Evolutionary conservation across 441 rosid genomes (phyloP).

Genomic region (Iberis amara): DNA sequence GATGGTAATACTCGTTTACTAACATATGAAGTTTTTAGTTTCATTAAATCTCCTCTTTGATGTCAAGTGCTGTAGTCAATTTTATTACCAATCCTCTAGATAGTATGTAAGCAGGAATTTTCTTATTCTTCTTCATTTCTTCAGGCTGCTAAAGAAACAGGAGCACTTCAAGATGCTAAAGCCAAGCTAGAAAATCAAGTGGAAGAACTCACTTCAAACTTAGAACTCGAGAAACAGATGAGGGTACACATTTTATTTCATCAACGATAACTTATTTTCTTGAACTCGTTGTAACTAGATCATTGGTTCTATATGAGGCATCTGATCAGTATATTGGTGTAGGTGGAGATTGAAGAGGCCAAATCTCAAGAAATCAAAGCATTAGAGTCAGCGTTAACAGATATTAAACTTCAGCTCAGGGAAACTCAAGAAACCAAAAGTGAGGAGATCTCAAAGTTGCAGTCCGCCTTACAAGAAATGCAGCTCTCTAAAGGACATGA

Average conservation of each 20-base stretch:
- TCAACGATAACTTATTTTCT: not conserved
- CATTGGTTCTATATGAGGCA: constrained; percentile 24
- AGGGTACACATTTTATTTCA: constrained; percentile 43
- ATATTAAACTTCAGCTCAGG: constrained; percentile 24
- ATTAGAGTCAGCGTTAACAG: constrained; percentile 45
- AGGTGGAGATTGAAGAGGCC: constrained; percentile 48
- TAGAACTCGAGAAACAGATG: constrained; percentile 72
- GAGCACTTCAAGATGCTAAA: constrained; percentile 95
- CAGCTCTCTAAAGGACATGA: constrained; percentile 41
- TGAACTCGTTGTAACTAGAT: not conserved
- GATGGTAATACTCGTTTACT: constrained; percentile 43
- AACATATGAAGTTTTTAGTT: constrained; percentile 5
- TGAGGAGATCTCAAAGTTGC: constrained; percentile 63
- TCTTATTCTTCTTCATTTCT: constrained; percentile 18
- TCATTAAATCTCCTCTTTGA: not conserved
- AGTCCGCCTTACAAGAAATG: constrained; percentile 63
- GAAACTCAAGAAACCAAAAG: constrained; percentile 57
- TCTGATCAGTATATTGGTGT: constrained; percentile 20
- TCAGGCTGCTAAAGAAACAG: constrained; percentile 95
- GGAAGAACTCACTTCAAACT: constrained; percentile 67
- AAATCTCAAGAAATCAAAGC: constrained; percentile 65
- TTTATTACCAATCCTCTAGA: constrained; percentile 1
- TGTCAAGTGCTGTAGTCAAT: constrained; percentile 7
- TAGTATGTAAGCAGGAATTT: not conserved
- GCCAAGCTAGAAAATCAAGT: constrained; percentile 78